Evolutionary conservation across 495 filamentous ascomycete genomes (phyloP).

Genomic region (Immersiella caudata): DNA sequence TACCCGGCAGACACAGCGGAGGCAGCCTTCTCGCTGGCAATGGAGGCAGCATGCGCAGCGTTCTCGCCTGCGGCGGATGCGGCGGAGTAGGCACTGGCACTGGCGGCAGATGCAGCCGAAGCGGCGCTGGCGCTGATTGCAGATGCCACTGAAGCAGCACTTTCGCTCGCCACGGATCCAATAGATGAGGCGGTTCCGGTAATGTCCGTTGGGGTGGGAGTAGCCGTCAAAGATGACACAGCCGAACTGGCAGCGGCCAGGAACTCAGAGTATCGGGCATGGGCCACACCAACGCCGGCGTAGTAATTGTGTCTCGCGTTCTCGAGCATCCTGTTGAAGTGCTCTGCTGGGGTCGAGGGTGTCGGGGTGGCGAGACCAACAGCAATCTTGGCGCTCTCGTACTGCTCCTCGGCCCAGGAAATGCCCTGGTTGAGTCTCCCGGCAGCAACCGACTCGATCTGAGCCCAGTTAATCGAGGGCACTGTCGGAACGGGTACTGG

Average conservation of each 20-base stretch:
- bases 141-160: slow-evolving; percentile 37
- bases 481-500: slow-evolving; percentile 30
- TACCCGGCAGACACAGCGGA: slow-evolving; percentile 35
- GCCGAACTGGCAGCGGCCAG: slow-evolving; percentile 67
- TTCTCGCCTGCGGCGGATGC: slow-evolving; percentile 17
- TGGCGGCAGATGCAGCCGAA: slow-evolving; percentile 51
- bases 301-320: slow-evolving; percentile 73
- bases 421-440: slow-evolving; percentile 66
- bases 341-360: slow-evolving; percentile 49
- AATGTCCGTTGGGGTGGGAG: slow-evolving; percentile 52
- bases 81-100: slow-evolving; percentile 43
- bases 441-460: slow-evolving; percentile 60
- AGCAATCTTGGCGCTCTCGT: slow-evolving; percentile 60
- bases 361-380: slow-evolving; percentile 56
- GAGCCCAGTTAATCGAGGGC: slow-evolving; percentile 44
- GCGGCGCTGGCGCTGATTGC: slow-evolving; percentile 40
- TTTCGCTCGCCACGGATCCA: slow-evolving; percentile 35
- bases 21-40: slow-evolving; percentile 33
- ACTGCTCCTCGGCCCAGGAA: slow-evolving; percentile 66
- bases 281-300: slow-evolving; percentile 73
- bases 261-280: slow-evolving; percentile 76
- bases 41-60: slow-evolving; percentile 41
- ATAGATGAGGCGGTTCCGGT: slow-evolving; percentile 45
- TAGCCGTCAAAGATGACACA: slow-evolving; percentile 53
- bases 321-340: slow-evolving; percentile 58